Conservation (phyloP, 2,329 filamentous ascomycete species). For the Aspergillus pseudoviridinutans region DNA sequence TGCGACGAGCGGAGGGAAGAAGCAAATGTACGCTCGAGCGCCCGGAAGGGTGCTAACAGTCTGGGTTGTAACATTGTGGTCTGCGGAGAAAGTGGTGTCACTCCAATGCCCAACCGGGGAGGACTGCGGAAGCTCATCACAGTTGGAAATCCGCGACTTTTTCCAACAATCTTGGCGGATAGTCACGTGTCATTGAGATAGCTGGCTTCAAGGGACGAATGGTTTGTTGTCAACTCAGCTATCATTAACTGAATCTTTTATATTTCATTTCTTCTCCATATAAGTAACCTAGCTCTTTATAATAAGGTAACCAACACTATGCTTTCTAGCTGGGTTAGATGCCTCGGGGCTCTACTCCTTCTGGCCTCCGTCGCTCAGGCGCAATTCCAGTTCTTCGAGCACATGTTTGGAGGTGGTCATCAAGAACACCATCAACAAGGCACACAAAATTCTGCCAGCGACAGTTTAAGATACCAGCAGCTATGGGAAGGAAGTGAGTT, state of each 20-base stretch:
- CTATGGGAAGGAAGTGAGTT: conserved; percentile 63
- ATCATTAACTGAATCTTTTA: neutral
- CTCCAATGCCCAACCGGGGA: conserved; percentile 2
- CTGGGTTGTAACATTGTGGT: conserved; percentile 41
- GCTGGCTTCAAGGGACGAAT: conserved; percentile 26
- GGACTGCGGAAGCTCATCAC: conserved; percentile 9
- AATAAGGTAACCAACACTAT: conserved; percentile 11
- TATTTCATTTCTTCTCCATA: neutral
- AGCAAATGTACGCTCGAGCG: conserved; percentile 34
- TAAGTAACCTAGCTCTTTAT: neutral
- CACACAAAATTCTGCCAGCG: conserved; percentile 74
- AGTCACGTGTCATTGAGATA: conserved; percentile 26
- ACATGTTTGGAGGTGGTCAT: conserved; percentile 76
- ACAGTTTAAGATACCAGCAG: conserved; percentile 73
- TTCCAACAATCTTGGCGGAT: conserved; percentile 12
- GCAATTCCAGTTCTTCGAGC: conserved; percentile 97
- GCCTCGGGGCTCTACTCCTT: conserved; percentile 51
- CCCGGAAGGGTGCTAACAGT: conserved; percentile 36
- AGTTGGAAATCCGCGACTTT: conserved; percentile 19
- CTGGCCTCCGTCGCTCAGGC: conserved; percentile 59
- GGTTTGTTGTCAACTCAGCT: neutral
- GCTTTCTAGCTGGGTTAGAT: conserved; percentile 22
- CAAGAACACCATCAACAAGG: conserved; percentile 56
- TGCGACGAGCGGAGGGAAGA: conserved; percentile 27
- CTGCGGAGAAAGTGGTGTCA: conserved; percentile 1